phyloP scores from a whole-genome alignment of 2,329 filamentous ascomycete genomes.

The Acrocalymma vagum region DNA sequence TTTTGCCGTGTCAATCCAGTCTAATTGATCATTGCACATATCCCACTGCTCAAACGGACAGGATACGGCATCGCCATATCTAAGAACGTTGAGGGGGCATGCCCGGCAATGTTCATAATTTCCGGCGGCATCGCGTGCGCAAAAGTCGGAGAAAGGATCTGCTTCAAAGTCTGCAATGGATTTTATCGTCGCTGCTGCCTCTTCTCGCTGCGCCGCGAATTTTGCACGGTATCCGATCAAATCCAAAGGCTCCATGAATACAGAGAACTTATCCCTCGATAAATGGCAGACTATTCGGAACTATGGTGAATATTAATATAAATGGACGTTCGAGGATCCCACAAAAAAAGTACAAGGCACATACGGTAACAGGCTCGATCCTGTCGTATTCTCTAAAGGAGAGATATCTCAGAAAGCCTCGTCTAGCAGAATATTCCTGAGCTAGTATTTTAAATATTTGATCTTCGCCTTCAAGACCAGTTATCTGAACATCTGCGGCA shows the following conservation, averaged over 20 bases:
- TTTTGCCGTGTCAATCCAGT: conserved; percentile 1
- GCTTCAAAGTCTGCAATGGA: conserved; percentile 1
- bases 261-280: conserved; percentile 4
- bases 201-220: not conserved
- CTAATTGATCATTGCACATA: conserved; percentile 3
- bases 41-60: conserved; percentile 5
- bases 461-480: not conserved
- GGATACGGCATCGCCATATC: not conserved
- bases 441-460: conserved; percentile 1
- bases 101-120: not conserved
- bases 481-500: conserved; percentile 4
- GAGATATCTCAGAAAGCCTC: not conserved
- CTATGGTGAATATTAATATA: conserved; percentile 1
- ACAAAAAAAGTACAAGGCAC: not conserved
- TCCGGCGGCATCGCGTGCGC: conserved; percentile 1
- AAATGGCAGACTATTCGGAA: conserved; percentile 1
- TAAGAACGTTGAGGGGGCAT: conserved; percentile 1
- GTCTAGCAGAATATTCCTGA: not conserved
- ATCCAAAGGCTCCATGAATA: conserved; percentile 5
- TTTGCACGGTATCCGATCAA: not conserved
- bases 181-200: conserved; percentile 1
- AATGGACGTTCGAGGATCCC: not conserved
- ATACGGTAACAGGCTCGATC: conserved; percentile 2
- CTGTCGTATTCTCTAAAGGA: conserved; percentile 1
- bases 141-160: not conserved